Base-by-base conservation (phyloP, 2,329 filamentous ascomycete genomes). In the Berkeleyomyces rouxiae region DNA sequence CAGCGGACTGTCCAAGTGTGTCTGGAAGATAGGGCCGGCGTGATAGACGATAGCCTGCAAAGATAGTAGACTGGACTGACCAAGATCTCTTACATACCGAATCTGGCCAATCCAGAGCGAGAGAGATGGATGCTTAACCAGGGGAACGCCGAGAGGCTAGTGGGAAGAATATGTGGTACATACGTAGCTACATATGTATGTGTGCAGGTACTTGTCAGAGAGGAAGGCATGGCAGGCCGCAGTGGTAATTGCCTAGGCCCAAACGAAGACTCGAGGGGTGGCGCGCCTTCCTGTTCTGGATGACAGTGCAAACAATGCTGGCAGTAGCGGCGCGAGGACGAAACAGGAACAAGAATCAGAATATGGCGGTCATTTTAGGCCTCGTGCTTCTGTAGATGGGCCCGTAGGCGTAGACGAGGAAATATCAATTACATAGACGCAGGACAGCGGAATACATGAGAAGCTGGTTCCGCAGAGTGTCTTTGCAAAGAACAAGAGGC, bases 71-170 rank as follows among this genome's bases (percentile, higher is more conserved):
- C 16, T n/a, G 23, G 58, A 16, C 6, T 46, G 58, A 59, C 58
- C 40, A 59, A 44, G 58, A 39, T 39, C 42, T 59, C 23, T 59
- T 59, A 59, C 58, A 59, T 59, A 59, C 33, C 33, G 42, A 59
- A 46, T 37, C 42, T 43, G 9, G 23, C 23, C 23, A 23, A 36
- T 36, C 13, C 6, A 13, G 49, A 6, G n/a, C 33, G 4, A 57
- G 51, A 57, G 36, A 57, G 13, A 23, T 13, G n/a, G 10, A 59
- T 36, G 33, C n/a, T n/a, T 31, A 31, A 39, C 23, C 3, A 23
- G 23, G 23, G 40, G 11, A 33, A 10, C 10, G n/a, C 23, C 10
- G 58, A 33, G 23, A 16, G 37, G 11, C 3, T 13, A 9, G 37
- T 13, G 46, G 23, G 31, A 53, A 33, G n/a, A 7, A 6, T 7